Evolutionary conservation across 2,329 filamentous ascomycete genomes (phyloP).

Genomic region (Epichloe brachyelytri): DNA sequence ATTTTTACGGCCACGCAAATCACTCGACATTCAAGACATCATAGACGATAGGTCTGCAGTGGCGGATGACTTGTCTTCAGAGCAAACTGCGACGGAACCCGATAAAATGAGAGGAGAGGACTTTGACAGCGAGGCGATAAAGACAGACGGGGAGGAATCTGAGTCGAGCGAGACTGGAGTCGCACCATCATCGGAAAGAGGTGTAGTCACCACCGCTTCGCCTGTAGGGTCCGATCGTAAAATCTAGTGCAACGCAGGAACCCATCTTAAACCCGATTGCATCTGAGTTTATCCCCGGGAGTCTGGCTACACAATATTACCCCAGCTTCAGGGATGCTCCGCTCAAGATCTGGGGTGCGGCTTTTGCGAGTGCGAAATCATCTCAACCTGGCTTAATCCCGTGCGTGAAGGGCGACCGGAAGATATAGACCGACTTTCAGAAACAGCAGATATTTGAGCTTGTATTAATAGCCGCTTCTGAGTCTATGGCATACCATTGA

Average conservation of each 20-base stretch:
- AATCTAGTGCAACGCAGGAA: conserved; percentile 27
- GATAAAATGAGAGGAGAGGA: conserved; percentile 14
- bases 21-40: conserved; percentile 1
- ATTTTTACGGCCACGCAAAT: conserved; percentile 36
- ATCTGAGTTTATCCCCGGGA: conserved; percentile 37
- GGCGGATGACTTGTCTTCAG: conserved; percentile 25
- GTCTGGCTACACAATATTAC: background rate
- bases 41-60: conserved; percentile 12
- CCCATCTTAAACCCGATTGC: conserved; percentile 43
- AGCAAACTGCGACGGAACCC: conserved; percentile 22
- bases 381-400: background rate
- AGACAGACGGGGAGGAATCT: conserved; percentile 9
- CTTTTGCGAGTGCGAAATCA: background rate
- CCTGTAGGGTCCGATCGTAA: conserved; percentile 23
- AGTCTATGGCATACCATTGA: background rate
- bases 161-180: conserved; percentile 20
- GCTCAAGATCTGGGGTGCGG: background rate
- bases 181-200: conserved; percentile 31
- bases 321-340: background rate
- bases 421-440: too few relatives aligned
- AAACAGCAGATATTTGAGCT: background rate
- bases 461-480: background rate
- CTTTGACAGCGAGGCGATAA: conserved; percentile 12
- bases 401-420: background rate
- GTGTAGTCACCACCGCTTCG: conserved; percentile 20